Evolutionary conservation across 768 basidiomycete genomes (phyloP).

Genomic region (Postia placenta): DNA sequence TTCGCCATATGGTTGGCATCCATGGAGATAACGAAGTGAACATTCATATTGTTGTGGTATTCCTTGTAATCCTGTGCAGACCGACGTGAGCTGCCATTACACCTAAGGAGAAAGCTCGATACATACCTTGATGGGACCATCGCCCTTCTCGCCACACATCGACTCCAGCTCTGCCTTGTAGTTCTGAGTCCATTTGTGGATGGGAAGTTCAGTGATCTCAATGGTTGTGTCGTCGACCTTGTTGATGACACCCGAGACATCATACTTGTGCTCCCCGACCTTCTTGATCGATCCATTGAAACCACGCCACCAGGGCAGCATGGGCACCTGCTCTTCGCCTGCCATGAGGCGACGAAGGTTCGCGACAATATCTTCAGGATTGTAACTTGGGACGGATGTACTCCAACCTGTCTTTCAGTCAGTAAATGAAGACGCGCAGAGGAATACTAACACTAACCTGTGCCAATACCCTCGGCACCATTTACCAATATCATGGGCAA

Average conservation of each 20-base stretch:
- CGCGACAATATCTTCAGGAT: slow-evolving; percentile 82
- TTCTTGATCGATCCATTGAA: slow-evolving; percentile 86
- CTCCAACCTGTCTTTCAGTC: slow-evolving; percentile 73
- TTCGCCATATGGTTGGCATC: slow-evolving; percentile 73
- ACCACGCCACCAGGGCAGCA: slow-evolving; percentile 97
- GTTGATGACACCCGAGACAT: slow-evolving; percentile 63
- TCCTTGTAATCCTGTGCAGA: slow-evolving; percentile 86
- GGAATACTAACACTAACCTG: slow-evolving; percentile 46
- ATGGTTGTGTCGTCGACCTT: slow-evolving; percentile 86
- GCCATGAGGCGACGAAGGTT: slow-evolving; percentile 86
- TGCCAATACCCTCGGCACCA: slow-evolving; percentile 96
- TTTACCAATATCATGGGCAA: slow-evolving; percentile 88
- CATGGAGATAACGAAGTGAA: slow-evolving; percentile 87
- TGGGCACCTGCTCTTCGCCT: slow-evolving; percentile 74
- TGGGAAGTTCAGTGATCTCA: slow-evolving; percentile 92
- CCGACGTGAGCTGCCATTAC: background rate
- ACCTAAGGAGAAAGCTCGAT: no score
- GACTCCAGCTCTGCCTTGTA: slow-evolving; percentile 90
- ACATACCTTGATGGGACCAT: slow-evolving; percentile 71
- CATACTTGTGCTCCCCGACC: slow-evolving; percentile 79
- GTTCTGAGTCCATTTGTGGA: slow-evolving; percentile 89
- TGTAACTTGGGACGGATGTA: slow-evolving; percentile 86
- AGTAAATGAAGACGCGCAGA: background rate
- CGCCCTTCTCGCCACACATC: slow-evolving; percentile 84
- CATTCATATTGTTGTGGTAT: slow-evolving; percentile 87